Evolutionary conservation across 495 filamentous ascomycete genomes (phyloP).

Genomic region (Aspergillus indologenus): DNA sequence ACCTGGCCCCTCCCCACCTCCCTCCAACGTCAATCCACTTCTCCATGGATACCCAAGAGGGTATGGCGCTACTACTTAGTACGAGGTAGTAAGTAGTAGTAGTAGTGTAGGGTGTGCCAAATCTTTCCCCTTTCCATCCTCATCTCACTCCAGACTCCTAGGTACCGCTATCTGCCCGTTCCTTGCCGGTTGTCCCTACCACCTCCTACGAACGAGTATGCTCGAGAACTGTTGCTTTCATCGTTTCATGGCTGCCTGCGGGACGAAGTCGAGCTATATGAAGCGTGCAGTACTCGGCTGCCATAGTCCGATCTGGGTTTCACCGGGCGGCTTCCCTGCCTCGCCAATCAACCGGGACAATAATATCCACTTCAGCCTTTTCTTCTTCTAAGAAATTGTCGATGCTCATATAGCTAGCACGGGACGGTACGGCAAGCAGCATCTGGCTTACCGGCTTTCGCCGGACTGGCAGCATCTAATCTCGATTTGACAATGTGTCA

Average conservation of each 20-base stretch:
- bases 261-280: background rate
- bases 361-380: background rate
- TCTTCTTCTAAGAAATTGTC: background rate
- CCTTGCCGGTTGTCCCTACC: background rate
- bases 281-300: background rate
- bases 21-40: background rate
- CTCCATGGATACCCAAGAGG: slow-evolving; percentile 7
- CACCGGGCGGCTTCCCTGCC: background rate
- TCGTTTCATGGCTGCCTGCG: background rate
- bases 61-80: background rate
- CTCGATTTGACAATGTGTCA: background rate
- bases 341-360: background rate
- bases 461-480: background rate
- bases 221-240: background rate
- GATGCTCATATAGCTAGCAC: background rate
- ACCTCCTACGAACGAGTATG: background rate
- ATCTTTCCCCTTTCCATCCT: background rate
- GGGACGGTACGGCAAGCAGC: background rate
- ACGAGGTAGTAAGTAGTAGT: background rate
- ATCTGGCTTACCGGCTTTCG: background rate
- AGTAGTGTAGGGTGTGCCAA: background rate
- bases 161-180: background rate
- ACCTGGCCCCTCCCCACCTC: background rate
- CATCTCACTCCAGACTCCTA: background rate
- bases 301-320: background rate